Evolutionary conservation across 768 basidiomycete genomes (phyloP).

Genomic region (Mycena filopes): DNA sequence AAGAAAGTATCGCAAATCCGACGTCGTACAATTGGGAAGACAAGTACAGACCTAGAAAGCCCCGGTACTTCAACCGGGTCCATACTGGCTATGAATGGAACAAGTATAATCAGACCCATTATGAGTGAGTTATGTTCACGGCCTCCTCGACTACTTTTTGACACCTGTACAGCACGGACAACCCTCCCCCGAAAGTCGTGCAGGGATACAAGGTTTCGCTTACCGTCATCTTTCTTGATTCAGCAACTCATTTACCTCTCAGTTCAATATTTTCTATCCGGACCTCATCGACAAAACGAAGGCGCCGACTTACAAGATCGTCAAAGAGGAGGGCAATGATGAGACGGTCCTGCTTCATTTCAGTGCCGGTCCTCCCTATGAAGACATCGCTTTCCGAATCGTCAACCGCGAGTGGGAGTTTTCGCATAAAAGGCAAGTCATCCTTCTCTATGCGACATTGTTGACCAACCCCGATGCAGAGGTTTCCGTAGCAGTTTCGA

Average conservation of each 20-base stretch:
- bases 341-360: constrained; percentile 95
- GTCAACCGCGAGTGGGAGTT: constrained; percentile 99
- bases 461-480: constrained; percentile 49
- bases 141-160: constrained; percentile 27
- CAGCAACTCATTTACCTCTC: constrained; percentile 21
- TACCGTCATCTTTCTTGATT: constrained; percentile 3
- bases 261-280: constrained; percentile 99
- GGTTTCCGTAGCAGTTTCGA: constrained; percentile 98
- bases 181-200: constrained; percentile 98
- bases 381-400: constrained; percentile 98
- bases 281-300: constrained; percentile 98
- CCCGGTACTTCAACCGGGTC: constrained; percentile 98
- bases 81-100: constrained; percentile 99
- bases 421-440: constrained; percentile 87
- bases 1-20: constrained; percentile 86
- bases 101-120: constrained; percentile 99
- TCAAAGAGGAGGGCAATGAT: constrained; percentile 93
- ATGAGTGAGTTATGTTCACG: constrained; percentile 80
- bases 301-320: constrained; percentile 95
- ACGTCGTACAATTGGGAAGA: constrained; percentile 98
- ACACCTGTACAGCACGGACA: constrained; percentile 78
- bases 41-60: constrained; percentile 96
- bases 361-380: constrained; percentile 96
- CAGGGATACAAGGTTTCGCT: constrained; percentile 96
- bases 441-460: constrained; percentile 3